These are phyloP conservation scores for Glycine tomentella DNA, from an alignment of 306 rosid genomes.

Conservation along the genomic window DNA sequence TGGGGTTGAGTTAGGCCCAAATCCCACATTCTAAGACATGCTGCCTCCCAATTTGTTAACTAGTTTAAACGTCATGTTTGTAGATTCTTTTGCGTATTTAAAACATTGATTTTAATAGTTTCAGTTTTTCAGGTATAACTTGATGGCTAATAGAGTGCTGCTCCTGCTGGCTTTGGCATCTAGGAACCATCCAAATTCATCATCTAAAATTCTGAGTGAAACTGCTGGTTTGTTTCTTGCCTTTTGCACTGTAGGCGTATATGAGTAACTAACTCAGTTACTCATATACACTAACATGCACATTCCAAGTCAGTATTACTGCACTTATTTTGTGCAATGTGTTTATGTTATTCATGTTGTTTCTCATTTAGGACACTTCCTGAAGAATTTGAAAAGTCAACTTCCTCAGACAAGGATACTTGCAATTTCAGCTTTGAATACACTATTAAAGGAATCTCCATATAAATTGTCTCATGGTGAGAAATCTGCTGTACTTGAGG, in stretches of 20 bases:
- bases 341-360: slow-evolving; percentile 35
- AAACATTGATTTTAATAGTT: slow-evolving; percentile 37
- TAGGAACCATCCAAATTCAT: slow-evolving; percentile 77
- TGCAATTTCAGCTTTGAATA: slow-evolving; percentile 92
- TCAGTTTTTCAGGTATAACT: slow-evolving; percentile 75
- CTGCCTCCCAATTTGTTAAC: slow-evolving; percentile 36
- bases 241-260: too few relatives aligned
- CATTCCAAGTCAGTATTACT: slow-evolving; percentile 19
- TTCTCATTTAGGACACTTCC: slow-evolving; percentile 81
- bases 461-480: slow-evolving; percentile 73
- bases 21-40: not conserved
- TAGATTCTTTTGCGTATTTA: slow-evolving; percentile 25
- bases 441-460: slow-evolving; percentile 93
- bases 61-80: slow-evolving; percentile 32
- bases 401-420: slow-evolving; percentile 99
- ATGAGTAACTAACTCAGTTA: too few relatives aligned
- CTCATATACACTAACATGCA: not conserved
- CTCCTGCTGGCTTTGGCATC: slow-evolving; percentile 95
- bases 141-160: slow-evolving; percentile 96
- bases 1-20: too few relatives aligned
- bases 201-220: slow-evolving; percentile 84
- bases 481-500: slow-evolving; percentile 52
- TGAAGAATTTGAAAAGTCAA: slow-evolving; percentile 90
- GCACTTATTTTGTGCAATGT: not conserved
- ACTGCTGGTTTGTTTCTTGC: slow-evolving; percentile 75